A percentile compares a stretch with the other conserved stretches of the same genome.
These are phyloP conservation scores for Epithemia pelagica DNA, from an alignment of 108 stramenopile genomes.

Conservation along the genomic window DNA sequence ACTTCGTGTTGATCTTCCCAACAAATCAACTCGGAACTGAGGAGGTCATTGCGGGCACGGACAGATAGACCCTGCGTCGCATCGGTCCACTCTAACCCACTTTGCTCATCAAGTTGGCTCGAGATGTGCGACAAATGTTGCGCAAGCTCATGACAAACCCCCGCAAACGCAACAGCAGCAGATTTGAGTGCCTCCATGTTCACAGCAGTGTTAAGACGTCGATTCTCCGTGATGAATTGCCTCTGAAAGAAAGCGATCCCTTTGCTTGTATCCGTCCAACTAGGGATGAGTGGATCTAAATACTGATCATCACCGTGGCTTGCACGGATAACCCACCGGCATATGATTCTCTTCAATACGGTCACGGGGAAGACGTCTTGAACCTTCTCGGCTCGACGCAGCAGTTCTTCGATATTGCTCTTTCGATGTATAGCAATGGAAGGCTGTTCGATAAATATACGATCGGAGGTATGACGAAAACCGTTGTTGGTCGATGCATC, in stretches of 20 bases:
- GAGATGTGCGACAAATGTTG: conserved; percentile 54
- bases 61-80: conserved; percentile 44
- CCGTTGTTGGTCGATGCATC: no score
- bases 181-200: conserved; percentile 76
- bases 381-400: neutral
- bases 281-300: conserved; percentile 77
- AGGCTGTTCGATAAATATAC: neutral
- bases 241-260: conserved; percentile 70
- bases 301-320: conserved; percentile 58
- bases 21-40: neutral
- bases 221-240: conserved; percentile 75
- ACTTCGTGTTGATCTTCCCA: neutral
- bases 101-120: conserved; percentile 32
- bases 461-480: neutral
- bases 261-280: conserved; percentile 64
- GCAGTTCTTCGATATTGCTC: neutral
- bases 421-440: neutral
- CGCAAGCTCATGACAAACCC: conserved; percentile 56
- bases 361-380: neutral
- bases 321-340: conserved; percentile 78
- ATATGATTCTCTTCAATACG: conserved; percentile 53
- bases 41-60: neutral
- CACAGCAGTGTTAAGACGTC: conserved; percentile 36
- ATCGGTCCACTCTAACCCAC: conserved; percentile 47
- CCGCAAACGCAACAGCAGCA: conserved; percentile 60